phyloP scores from a whole-genome alignment of 2,329 filamentous ascomycete genomes.

The Colletotrichum neosansevieriae region DNA sequence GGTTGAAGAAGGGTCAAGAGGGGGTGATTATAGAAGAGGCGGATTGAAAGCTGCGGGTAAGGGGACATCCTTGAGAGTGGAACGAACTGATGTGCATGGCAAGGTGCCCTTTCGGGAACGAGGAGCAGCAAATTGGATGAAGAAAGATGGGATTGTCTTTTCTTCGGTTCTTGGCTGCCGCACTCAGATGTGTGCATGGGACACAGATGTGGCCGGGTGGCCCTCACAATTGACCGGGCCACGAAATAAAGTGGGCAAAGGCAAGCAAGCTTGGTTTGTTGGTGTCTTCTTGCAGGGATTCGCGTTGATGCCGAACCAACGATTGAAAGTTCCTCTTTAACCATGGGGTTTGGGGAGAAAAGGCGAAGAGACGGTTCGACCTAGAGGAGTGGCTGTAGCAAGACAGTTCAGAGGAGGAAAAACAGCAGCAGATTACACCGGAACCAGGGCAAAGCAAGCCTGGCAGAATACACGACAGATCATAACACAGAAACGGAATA shows the following conservation, averaged over 20 bases:
- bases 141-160: constrained; percentile 40
- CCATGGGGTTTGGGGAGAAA: not conserved
- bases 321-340: too few species aligned
- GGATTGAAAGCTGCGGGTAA: constrained; percentile 32
- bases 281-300: not conserved
- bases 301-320: not conserved
- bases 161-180: constrained; percentile 39
- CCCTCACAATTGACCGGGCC: constrained; percentile 34
- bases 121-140: constrained; percentile 39
- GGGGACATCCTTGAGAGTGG: constrained; percentile 29
- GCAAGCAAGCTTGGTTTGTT: not conserved
- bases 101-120: constrained; percentile 37
- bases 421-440: not conserved
- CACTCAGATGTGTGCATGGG: constrained; percentile 28
- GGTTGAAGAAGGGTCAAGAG: constrained; percentile 4
- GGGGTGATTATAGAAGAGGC: constrained; percentile 33
- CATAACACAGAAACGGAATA: not conserved
- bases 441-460: not conserved
- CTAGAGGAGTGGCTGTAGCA: not conserved
- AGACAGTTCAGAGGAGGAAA: not conserved
- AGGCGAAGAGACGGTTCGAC: too few species aligned
- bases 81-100: constrained; percentile 38
- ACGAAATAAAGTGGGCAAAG: constrained; percentile 16
- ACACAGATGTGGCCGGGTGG: constrained; percentile 34
- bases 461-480: not conserved